Conservation (phyloP, 306 rosid genomes). For the Prosopis cineraria region DNA sequence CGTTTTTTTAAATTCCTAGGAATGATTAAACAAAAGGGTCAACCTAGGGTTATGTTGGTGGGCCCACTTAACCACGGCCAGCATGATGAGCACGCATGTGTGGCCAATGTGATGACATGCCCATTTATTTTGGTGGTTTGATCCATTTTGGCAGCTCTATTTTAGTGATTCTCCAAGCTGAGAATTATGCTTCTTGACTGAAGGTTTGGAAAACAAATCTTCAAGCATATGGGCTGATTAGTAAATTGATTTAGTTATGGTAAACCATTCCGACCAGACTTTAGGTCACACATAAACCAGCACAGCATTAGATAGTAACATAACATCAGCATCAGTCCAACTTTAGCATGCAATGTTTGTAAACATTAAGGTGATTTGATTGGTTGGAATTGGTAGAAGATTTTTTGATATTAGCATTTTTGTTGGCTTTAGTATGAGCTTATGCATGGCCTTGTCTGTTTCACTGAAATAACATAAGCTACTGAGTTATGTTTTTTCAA, state of each 20-base stretch:
- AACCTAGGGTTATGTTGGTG: neutral
- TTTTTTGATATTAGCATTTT: constrained; percentile 8
- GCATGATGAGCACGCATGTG: no score
- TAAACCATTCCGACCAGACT: neutral
- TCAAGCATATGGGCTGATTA: neutral
- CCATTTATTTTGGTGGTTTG: no score
- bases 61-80: neutral
- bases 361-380: constrained; percentile 1
- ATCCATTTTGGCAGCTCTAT: no score
- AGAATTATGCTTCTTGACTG: neutral
- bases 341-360: neutral
- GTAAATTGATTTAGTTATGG: neutral
- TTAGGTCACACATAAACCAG: constrained; percentile 2
- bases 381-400: constrained; percentile 18
- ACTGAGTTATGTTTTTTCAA: no score
- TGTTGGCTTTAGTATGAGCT: no score
- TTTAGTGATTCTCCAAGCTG: neutral
- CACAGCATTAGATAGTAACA: neutral
- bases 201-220: neutral
- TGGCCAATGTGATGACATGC: no score
- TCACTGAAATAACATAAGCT: no score
- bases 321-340: constrained; percentile 17
- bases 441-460: no score
- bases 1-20: no score
- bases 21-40: no score